Percentiles rank a stretch among this genome's conserved stretches.
These are phyloP conservation scores for Zymoseptoria passerinii DNA, from an alignment of 2,329 filamentous ascomycete species.

Conservation along the genomic window DNA sequence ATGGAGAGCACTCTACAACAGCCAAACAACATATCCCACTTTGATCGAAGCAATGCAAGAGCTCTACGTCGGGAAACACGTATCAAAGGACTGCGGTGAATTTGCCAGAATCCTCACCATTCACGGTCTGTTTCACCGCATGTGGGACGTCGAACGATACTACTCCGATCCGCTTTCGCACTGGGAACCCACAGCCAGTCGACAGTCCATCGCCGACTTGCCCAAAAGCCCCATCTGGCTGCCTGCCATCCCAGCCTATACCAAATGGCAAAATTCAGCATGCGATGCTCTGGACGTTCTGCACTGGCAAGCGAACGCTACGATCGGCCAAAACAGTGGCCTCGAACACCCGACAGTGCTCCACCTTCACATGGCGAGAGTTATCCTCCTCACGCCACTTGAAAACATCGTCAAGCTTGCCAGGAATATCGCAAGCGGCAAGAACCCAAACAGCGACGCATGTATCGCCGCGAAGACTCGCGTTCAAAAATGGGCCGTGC, in stretches of 20 bases:
- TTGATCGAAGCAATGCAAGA: conserved; percentile 38
- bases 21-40: conserved; percentile 20
- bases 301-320: conserved; percentile 50
- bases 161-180: conserved; percentile 38
- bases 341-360: conserved; percentile 48
- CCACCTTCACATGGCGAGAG: conserved; percentile 48
- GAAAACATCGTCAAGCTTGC: conserved; percentile 40
- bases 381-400: conserved; percentile 45
- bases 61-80: conserved; percentile 43
- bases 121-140: conserved; percentile 43
- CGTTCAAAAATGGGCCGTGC: conserved; percentile 41
- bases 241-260: conserved; percentile 40
- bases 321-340: conserved; percentile 42
- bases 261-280: conserved; percentile 41
- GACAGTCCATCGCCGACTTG: conserved; percentile 13
- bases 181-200: conserved; percentile 22
- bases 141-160: conserved; percentile 42
- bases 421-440: conserved; percentile 25
- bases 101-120: conserved; percentile 43
- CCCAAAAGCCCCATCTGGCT: conserved; percentile 33
- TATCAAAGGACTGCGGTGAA: conserved; percentile 39
- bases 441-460: conserved; percentile 1
- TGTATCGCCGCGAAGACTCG: conserved; percentile 1
- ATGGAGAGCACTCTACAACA: conserved; percentile 14
- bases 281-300: conserved; percentile 47